Base-by-base conservation (phyloP, 1,284 basidiomycete species). In the Acaromyces ingoldii region DNA sequence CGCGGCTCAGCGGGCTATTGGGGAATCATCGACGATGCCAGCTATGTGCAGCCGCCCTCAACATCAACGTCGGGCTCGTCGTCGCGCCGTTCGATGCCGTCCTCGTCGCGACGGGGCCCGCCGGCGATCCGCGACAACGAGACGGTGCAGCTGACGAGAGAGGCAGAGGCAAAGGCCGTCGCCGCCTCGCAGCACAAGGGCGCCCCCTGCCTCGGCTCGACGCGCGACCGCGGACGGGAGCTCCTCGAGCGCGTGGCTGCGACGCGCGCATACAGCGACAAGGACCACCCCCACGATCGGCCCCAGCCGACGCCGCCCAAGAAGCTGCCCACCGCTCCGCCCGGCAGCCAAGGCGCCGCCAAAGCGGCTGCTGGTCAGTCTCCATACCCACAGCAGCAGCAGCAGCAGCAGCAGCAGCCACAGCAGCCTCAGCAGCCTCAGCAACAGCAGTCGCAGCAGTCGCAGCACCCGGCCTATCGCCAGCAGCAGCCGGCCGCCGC, bases 21-120 rank as follows among this genome's bases (percentile, higher is more conserved):
- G 63, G 70, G 70, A 29, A 65, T 65, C 5, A 49, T 72, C 7
- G 62, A 58, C 34, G 49, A 51, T 26, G 7, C 53, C 1, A 5
- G 9, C 15, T 46, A 19, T 26, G 42, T 17, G 13, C 36, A 19
- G 50, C 51, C 6, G 52, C 53, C 21, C 34, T 57, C 11, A 51
- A 53, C 47, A 13, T 42, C 53, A 7, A 55, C 50, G 24, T 38
- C 26, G 50, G 53, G 29, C 46, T 25, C 13, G 53, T 49, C 28
- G 34, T 38, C 19, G 53, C 57, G 7, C 11, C 46, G 13, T 38
- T 49, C 11, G 53, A 53, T 29, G 57, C 55, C 13, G 50, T 55
- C 1, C 22, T 54, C 36, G 41, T 57, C 6, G 17, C 48, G 7
- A 13, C 36, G 17, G 41, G n/a, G 11, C 22, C 33, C 19, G 24